Base-by-base conservation (phyloP, 1,284 basidiomycete species). In the Meripilus lineatus region DNA sequence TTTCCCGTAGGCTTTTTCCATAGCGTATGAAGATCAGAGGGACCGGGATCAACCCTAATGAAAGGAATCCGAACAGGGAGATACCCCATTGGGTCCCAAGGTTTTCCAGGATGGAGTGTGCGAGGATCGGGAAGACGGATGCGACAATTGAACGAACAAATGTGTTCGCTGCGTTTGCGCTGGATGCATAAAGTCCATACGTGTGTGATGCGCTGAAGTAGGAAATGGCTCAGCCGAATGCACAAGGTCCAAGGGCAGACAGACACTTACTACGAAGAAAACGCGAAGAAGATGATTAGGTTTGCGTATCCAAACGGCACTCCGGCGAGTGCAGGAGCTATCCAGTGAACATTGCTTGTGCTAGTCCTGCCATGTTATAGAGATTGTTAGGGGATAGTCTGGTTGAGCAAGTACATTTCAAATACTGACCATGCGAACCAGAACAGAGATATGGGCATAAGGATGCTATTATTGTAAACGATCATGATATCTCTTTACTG, bases 31-130 rank as follows among this genome's bases (percentile, higher is more conserved):
- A 62, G 13, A 57, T 46, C 17, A 61, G 26, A 1, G 59, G 59
- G n/a, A 62, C 56, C 3, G 58, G 60, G 23, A 58, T 40, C 5
- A 62, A 47, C 10, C 38, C 44, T 15, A 60, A 46, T 13, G 58
- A 58, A 32, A 59, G 46, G 42, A 60, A 60, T 13, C 50, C 59
- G 43, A 62, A 62, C 1, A 62, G 23, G 1, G 59, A 58, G 5
- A 60, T 59, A 40, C 58, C 59, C 61, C 61, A 62, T 23, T 55
- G 51, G 0, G 59, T 58, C 4, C 61, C 61, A 10, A 59, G 47
- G 34, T 49, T 45, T 11, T 52, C 46, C 23, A 56, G 30, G 35
- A 62, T 42, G 3, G 51, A 42, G 36, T 59, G 50, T 5, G 61
- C 54, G n/a, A 54, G 32, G 7, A 61, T 44, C 2, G 61, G 61